phyloP scores from a whole-genome alignment of 768 basidiomycete species.

The Tulasnella sp. region DNA sequence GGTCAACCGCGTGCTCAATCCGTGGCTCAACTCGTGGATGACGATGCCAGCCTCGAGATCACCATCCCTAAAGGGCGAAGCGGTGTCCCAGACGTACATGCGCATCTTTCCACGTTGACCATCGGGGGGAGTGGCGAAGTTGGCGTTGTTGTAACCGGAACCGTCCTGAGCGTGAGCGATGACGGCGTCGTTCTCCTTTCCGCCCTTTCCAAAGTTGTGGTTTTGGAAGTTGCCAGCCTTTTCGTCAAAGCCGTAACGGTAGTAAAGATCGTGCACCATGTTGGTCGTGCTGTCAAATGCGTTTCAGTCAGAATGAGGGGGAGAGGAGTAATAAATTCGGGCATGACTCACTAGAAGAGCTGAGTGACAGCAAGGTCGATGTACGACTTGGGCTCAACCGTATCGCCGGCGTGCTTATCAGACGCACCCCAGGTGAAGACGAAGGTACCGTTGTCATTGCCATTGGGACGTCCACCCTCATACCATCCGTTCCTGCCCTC shows the following conservation, averaged over 20 bases:
- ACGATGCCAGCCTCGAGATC: slow-evolving; percentile 96
- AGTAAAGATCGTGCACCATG: slow-evolving; percentile 72
- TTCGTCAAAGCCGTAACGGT: slow-evolving; percentile 89
- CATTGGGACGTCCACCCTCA: slow-evolving; percentile 72
- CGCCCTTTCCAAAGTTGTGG: slow-evolving; percentile 89
- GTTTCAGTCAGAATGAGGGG: not conserved
- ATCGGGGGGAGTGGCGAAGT: slow-evolving; percentile 35
- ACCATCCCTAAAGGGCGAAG: slow-evolving; percentile 83
- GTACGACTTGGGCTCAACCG: slow-evolving; percentile 65
- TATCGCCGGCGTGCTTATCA: slow-evolving; percentile 43
- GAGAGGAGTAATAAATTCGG: not conserved
- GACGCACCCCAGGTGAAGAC: slow-evolving; percentile 68
- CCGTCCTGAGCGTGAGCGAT: slow-evolving; percentile 95
- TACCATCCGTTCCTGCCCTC: slow-evolving; percentile 56
- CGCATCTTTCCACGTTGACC: slow-evolving; percentile 86
- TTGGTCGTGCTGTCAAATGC: slow-evolving; percentile 44
- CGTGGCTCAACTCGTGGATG: slow-evolving; percentile 83
- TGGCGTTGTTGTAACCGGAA: slow-evolving; percentile 56
- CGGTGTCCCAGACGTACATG: slow-evolving; percentile 95
- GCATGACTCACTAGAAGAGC: slow-evolving; percentile 50
- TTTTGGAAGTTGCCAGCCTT: slow-evolving; percentile 94
- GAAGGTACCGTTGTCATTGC: slow-evolving; percentile 45
- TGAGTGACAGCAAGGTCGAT: slow-evolving; percentile 82
- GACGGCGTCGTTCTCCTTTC: slow-evolving; percentile 77
- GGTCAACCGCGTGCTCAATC: slow-evolving; percentile 85